These are phyloP conservation scores for Datura wrightii DNA, from an alignment of 257 asterid species.

Conservation along the genomic window DNA sequence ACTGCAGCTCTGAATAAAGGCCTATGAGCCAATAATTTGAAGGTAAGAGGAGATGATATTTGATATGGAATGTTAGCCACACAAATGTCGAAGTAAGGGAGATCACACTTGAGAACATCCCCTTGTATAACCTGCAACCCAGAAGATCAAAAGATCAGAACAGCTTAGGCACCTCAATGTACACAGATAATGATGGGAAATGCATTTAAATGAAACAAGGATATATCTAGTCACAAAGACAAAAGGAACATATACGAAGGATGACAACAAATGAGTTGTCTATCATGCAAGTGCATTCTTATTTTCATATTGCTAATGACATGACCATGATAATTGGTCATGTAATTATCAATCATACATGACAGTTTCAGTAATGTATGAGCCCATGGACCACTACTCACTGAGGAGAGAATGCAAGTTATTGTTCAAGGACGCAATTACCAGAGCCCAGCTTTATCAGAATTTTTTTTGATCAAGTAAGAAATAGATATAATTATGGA, in stretches of 20 bases:
- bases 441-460: not conserved
- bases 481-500: not conserved
- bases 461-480: not conserved
- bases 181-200: not conserved
- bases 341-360: not conserved
- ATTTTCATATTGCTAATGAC: not conserved
- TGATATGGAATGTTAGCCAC: constrained; percentile 97
- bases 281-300: not conserved
- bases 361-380: not conserved
- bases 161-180: not conserved
- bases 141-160: constrained; percentile 25
- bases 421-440: not conserved
- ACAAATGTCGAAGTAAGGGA: constrained; percentile 94
- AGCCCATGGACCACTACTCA: not conserved
- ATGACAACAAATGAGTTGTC: not conserved
- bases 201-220: not conserved
- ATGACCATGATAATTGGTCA: not conserved
- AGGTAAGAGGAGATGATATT: constrained; percentile 95
- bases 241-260: not conserved
- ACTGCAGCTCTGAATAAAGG: constrained; percentile 94
- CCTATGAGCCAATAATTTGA: constrained; percentile 79
- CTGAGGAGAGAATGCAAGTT: not conserved
- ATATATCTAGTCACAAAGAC: not conserved
- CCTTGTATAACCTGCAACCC: constrained; percentile 83
- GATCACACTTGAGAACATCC: constrained; percentile 88